phyloP scores from a whole-genome alignment of 129 eudicot genomes.

The Smallanthus sonchifolius region DNA sequence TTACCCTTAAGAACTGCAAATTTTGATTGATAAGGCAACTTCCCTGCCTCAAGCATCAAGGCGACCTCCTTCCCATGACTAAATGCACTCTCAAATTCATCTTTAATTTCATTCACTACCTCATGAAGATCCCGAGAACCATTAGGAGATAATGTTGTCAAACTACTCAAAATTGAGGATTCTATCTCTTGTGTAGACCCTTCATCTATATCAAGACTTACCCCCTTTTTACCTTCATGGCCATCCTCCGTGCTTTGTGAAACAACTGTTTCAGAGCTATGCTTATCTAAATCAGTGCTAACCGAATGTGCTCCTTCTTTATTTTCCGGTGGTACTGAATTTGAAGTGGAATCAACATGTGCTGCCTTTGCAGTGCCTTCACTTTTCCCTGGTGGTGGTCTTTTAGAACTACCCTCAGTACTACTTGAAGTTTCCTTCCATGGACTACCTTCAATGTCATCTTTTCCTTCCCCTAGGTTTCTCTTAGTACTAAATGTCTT shows the following conservation, averaged over 20 bases:
- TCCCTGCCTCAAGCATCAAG: conserved; percentile 88
- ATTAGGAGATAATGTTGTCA: conserved; percentile 58
- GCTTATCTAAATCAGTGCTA: conserved; percentile 42
- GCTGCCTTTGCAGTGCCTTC: conserved; percentile 32
- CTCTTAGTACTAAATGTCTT: conserved; percentile 27
- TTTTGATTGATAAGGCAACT: conserved; percentile 69
- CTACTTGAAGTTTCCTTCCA: conserved; percentile 23
- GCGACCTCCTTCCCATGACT: conserved; percentile 87
- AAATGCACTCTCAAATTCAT: conserved; percentile 73
- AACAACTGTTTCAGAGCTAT: conserved; percentile 49
- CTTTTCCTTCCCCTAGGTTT: conserved; percentile 35
- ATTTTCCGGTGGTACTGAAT: conserved; percentile 22
- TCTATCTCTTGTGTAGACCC: conserved; percentile 53
- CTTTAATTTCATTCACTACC: conserved; percentile 77
- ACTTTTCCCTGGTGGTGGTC: conserved; percentile 31
- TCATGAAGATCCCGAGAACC: conserved; percentile 85
- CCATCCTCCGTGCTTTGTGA: conserved; percentile 50
- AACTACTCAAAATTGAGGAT: conserved; percentile 65
- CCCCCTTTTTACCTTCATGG: conserved; percentile 55
- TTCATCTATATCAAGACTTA: conserved; percentile 71
- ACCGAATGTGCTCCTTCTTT: conserved; percentile 26
- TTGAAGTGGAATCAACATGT: conserved; percentile 26
- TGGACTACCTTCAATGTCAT: conserved; percentile 3
- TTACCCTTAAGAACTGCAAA: conserved; percentile 65
- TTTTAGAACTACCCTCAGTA: conserved; percentile 30